phyloP scores from a whole-genome alignment of 139 green algal species.

The Micromonas commoda region DNA sequence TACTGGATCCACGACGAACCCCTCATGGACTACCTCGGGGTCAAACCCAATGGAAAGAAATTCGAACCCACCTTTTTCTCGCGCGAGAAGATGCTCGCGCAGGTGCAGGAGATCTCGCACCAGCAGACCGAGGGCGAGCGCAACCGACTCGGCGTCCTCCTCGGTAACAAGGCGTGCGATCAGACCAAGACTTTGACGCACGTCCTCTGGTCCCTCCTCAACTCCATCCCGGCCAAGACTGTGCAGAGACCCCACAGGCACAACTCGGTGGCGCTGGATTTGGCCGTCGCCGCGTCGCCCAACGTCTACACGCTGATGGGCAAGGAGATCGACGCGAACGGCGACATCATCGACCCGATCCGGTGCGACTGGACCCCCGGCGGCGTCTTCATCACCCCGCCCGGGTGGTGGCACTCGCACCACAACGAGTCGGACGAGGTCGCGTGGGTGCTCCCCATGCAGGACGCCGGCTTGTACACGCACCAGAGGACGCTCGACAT shows the following conservation, averaged over 20 bases:
- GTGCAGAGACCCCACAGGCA: conserved; percentile 40
- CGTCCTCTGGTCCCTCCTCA: conserved; percentile 39
- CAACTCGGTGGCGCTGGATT: conserved; percentile 38
- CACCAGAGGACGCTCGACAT: conserved; percentile 43
- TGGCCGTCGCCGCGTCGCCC: conserved; percentile 35
- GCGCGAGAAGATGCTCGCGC: conserved; percentile 16
- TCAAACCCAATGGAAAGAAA: conserved; percentile 18
- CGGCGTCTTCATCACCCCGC: conserved; percentile 41
- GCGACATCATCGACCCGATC: conserved; percentile 39
- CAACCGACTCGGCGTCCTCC: conserved; percentile 35
- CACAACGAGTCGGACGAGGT: conserved; percentile 40
- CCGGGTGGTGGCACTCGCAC: conserved; percentile 44
- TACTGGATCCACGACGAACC: conserved; percentile 44
- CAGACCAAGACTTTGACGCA: conserved; percentile 47
- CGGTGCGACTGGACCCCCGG: conserved; percentile 35
- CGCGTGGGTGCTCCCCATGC: conserved; percentile 44
- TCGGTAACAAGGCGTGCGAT: conserved; percentile 28
- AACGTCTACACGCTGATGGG: conserved; percentile 40
- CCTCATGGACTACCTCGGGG: conserved; percentile 38
- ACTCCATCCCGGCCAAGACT: conserved; percentile 28
- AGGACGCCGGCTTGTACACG: conserved; percentile 44
- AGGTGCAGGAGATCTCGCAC: conserved; percentile 24
- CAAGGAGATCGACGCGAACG: conserved; percentile 32
- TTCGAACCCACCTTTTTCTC: conserved; percentile 37
- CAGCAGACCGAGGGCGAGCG: background rate